Evolutionary conservation across 2,329 filamentous ascomycete species (phyloP), one percentile per base, ranked within the genome.

Genomic region (Botrytis galanthina): DNA sequence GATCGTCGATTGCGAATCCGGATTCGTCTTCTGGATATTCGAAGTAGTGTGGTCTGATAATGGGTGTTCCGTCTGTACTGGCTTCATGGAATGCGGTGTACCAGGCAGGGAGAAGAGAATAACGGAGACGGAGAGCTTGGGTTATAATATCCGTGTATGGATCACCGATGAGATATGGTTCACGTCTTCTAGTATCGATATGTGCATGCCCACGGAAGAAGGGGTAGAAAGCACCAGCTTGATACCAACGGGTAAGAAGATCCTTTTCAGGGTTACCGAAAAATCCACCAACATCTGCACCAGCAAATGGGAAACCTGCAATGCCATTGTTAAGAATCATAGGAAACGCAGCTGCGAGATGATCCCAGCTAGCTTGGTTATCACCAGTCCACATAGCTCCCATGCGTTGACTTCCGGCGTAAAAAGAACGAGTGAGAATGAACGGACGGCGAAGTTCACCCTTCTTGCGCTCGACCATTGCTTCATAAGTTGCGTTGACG

Each of bases 331-430:
- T 96, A 59, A 99, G 85, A 37, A 97, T 86, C 96, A 99, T 99
- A 37, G 96, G 95, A 54, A 98, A 89, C 2, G 94, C 92, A 1
- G 91, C 93, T n/a, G 90, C 93, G 26, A 99, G 88, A 80, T 98
- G 95, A 29, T 91, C 90, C 96, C 96, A 99, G 37, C 89, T 91
- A 18, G 96, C 96, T 82, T 96, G 93, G 84, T 99, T 99, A 81
- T 99, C 96, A 75, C 96, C 96, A 32, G 96, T 99, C 96, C 96
- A 99, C 95, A 98, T 98, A 74, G 96, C 95, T 76, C 94, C 93
- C 60, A 93, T 85, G 73, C 95, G 91, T 84, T 99, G 96, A 72
- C 93, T 94, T 51, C 96, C 96, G 20, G 95, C 89, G 81, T 91
- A 99, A 85, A 97, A 99, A 0, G 95, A 92, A 46, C 96, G 92